Evolutionary conservation across 1,284 basidiomycete genomes (phyloP).

Genomic region (Hemileccinum hortonii): DNA sequence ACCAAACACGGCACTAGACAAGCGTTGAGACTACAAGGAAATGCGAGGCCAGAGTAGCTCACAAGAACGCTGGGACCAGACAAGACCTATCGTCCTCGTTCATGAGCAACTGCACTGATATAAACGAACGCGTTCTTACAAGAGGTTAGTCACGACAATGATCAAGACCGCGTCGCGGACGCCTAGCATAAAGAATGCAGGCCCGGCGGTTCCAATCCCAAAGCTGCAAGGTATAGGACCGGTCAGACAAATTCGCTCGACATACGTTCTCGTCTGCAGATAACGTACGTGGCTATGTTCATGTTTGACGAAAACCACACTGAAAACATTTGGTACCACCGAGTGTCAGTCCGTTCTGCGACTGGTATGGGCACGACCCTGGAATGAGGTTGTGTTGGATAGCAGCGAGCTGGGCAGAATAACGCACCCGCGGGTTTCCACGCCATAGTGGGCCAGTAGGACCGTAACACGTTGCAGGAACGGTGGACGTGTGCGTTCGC

Average conservation of each 20-base stretch:
- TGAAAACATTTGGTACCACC: slow-evolving; percentile 64
- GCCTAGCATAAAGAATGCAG: slow-evolving; percentile 57
- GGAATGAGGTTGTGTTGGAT: not conserved
- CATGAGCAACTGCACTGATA: not conserved
- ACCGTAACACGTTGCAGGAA: no score
- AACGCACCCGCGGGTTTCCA: no score
- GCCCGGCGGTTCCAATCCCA: slow-evolving; percentile 57
- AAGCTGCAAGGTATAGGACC: slow-evolving; percentile 35
- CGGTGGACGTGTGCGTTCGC: no score
- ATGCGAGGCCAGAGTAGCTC: slow-evolving; percentile 21
- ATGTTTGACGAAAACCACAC: slow-evolving; percentile 66
- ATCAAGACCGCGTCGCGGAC: slow-evolving; percentile 52
- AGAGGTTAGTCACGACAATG: slow-evolving; percentile 52
- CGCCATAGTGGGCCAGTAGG: no score
- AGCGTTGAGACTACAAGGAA: slow-evolving; percentile 4
- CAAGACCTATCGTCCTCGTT: slow-evolving; percentile 21
- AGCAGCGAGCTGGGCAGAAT: no score
- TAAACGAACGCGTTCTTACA: slow-evolving; percentile 40
- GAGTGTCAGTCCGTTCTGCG: slow-evolving; percentile 48
- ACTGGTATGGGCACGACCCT: slow-evolving; percentile 54
- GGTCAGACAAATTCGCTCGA: not conserved
- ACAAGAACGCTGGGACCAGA: slow-evolving; percentile 55
- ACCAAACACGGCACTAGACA: slow-evolving; percentile 52
- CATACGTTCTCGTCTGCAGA: not conserved
- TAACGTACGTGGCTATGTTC: slow-evolving; percentile 53